Base-by-base conservation (phyloP, 106 monocot species). In the Allium sativum region DNA sequence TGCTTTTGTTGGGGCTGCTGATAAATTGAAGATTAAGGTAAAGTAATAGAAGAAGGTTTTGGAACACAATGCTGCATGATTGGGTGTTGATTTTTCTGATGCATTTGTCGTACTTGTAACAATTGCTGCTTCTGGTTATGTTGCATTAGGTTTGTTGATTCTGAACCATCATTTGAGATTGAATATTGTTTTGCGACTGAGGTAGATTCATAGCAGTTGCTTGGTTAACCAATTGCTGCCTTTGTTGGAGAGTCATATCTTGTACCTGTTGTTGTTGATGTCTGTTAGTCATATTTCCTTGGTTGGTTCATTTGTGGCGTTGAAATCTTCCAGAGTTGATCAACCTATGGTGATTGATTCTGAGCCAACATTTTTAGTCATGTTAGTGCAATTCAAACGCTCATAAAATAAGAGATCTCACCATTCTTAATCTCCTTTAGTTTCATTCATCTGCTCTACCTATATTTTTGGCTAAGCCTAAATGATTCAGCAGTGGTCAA, bases 1-100 rank as follows among this genome's bases (percentile, higher is more conserved):
- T 75, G 87, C 54, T 81, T 82, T 40, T 82, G 77, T 31, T 76
- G 83, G 18, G 69, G 44, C 62, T 76, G 72, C 1, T 71, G 70
- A 46, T 60, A 75, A 12, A 3, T 50, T n/a, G 55, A 58, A 1
- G 62, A 55, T 59, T 81, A 76, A 46, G 76, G 50, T 8, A 72
- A 46, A 9, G 44, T 40, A 43, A 60, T 51, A 14, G 12, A 62
- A 66, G 68, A 51, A 69, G 58, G 15, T 40, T 78, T 73, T 20
- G 58, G 5, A 31, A 50, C 52, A 55, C 59, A 55, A n/a, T n/a
- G n/a, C 59, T 70, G 77, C 69, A 79, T 31, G n/a, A 58, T 60
- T 48, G 51, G 60, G 31, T 21, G 64, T 18, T 16, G 41, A 12
- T 54, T 52, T 48, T 40, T 67, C 19, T 55, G 72, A 41, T 74